phyloP scores from a whole-genome alignment of 2,329 filamentous ascomycete genomes.

The Blumeria hordei region DNA sequence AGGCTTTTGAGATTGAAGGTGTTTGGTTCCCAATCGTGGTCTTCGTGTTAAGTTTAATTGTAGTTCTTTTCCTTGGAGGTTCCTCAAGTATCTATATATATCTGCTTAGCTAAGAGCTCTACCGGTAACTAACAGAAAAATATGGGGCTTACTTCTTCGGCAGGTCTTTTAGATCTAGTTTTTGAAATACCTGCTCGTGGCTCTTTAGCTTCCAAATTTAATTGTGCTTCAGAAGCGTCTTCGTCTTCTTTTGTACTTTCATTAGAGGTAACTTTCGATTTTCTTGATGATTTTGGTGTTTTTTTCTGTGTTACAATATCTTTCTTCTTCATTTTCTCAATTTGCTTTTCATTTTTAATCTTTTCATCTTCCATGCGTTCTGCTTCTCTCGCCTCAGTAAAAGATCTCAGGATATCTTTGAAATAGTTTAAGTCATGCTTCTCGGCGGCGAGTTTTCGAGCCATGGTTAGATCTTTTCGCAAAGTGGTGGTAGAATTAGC shows the following conservation, averaged over 20 bases:
- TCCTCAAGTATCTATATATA: not conserved
- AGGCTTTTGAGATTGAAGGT: constrained; percentile 14
- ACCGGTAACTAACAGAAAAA: not conserved
- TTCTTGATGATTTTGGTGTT: constrained; percentile 18
- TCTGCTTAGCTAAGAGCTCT: not conserved
- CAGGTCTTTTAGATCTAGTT: constrained; percentile 55
- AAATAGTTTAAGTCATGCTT: constrained; percentile 57
- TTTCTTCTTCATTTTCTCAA: constrained; percentile 16
- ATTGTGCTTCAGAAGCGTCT: constrained; percentile 30
- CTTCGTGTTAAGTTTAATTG: constrained; percentile 45
- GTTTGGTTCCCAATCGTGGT: constrained; percentile 26
- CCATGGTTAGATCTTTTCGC: constrained; percentile 53
- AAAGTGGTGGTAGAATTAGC: constrained; percentile 46
- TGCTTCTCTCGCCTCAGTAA: constrained; percentile 38
- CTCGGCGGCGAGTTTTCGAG: constrained; percentile 60
- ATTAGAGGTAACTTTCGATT: constrained; percentile 18
- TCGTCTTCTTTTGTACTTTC: constrained; percentile 29
- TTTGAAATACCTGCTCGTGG: too few species aligned
- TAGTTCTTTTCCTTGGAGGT: constrained; percentile 13
- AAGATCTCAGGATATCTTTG: constrained; percentile 53
- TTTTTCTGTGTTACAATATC: constrained; percentile 9
- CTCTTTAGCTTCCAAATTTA: too few species aligned
- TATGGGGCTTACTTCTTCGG: constrained; percentile 34
- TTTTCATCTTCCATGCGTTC: constrained; percentile 23
- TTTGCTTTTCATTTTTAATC: constrained; percentile 23